These are phyloP conservation scores for Tuber melanosporum DNA, from an alignment of 495 filamentous ascomycete species.

Conservation along the genomic window DNA sequence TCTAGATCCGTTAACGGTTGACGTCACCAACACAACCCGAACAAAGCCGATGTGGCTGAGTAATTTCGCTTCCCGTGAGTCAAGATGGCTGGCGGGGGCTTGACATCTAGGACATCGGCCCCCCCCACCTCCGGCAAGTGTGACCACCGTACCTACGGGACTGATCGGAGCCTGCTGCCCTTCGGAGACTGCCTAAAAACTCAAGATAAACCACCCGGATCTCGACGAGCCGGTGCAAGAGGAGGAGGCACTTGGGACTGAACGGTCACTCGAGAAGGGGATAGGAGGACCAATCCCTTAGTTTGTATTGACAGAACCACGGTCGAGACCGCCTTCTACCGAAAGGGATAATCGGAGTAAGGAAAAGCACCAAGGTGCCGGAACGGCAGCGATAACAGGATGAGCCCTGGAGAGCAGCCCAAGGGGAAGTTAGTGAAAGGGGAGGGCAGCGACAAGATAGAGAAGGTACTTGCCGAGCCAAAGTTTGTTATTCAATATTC, in stretches of 20 bases:
- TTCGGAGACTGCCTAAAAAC: neutral
- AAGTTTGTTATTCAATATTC: slow-evolving; percentile 44
- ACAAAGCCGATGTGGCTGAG: neutral
- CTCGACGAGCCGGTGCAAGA: slow-evolving; percentile 52
- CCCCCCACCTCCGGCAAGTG: neutral
- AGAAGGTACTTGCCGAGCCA: slow-evolving; percentile 50
- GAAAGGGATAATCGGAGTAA: too few species aligned
- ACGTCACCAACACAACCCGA: neutral
- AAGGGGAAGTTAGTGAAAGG: slow-evolving; percentile 39
- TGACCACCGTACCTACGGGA: neutral
- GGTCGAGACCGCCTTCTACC: too few species aligned
- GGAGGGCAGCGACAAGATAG: slow-evolving; percentile 39
- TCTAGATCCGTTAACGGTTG: neutral
- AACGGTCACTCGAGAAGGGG: slow-evolving; percentile 32
- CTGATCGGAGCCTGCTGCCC: neutral
- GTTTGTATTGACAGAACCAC: too few species aligned
- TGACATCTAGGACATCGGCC: neutral
- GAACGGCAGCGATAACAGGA: neutral
- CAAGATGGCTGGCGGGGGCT: neutral
- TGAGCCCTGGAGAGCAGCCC: neutral
- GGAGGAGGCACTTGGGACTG: slow-evolving; percentile 48
- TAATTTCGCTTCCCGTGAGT: neutral
- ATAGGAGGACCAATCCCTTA: too few species aligned
- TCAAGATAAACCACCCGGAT: slow-evolving; percentile 57
- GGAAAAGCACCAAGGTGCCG: slow-evolving; percentile 15